Percentiles rank a stretch among this genome's conserved stretches.
These are phyloP conservation scores for Eucalyptus sp. DNA, from an alignment of 345 rosid genomes.

Conservation along the genomic window DNA sequence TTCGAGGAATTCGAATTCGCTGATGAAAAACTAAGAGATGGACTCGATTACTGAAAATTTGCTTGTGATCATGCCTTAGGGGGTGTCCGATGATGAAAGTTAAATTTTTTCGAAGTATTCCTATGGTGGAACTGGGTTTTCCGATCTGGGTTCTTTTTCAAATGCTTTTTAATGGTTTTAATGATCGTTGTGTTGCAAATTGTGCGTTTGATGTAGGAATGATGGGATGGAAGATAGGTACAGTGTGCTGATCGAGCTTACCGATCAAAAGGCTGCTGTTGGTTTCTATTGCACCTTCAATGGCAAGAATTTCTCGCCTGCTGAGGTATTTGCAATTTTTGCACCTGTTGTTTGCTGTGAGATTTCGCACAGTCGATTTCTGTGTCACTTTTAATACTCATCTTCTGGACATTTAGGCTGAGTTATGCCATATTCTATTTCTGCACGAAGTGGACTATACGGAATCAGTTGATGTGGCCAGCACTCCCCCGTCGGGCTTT, in stretches of 20 bases:
- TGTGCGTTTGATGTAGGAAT: slow-evolving; percentile 25
- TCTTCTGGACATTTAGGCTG: slow-evolving; percentile 34
- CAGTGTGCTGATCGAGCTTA: slow-evolving; percentile 56
- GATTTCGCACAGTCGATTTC: not conserved
- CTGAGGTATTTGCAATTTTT: slow-evolving; percentile 39
- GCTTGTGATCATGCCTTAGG: not conserved
- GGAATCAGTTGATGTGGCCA: slow-evolving; percentile 48
- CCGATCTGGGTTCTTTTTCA: rapidly evolving
- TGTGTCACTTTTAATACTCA: not conserved
- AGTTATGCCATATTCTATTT: slow-evolving; percentile 35
- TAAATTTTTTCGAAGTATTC: too few relatives aligned
- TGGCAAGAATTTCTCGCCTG: slow-evolving; percentile 60
- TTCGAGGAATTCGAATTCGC: not conserved
- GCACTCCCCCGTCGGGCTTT: slow-evolving; percentile 51
- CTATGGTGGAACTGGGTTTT: not conserved
- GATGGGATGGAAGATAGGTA: slow-evolving; percentile 91
- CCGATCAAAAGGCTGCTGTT: slow-evolving; percentile 49
- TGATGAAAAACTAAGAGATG: too few relatives aligned
- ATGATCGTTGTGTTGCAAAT: not conserved
- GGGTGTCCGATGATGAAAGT: too few relatives aligned
- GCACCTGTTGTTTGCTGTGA: not conserved
- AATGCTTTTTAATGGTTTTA: not conserved
- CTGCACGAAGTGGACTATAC: slow-evolving; percentile 50
- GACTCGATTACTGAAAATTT: not conserved
- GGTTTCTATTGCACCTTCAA: slow-evolving; percentile 42